These are phyloP conservation scores for Naganishia vishniacii DNA, from an alignment of 768 basidiomycete genomes.

Conservation along the genomic window DNA sequence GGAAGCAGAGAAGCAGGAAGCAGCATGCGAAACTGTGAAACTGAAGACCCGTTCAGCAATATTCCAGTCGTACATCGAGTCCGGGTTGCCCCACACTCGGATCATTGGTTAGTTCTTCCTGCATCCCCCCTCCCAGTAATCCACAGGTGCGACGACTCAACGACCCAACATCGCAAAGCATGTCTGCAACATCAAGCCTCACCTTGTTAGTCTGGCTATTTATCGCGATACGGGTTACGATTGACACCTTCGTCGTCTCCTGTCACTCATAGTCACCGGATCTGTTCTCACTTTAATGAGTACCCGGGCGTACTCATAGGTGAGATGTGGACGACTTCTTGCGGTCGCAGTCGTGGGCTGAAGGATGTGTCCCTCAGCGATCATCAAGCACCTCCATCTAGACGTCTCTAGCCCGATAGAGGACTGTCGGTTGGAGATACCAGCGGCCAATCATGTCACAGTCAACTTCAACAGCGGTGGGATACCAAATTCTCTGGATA, in stretches of 20 bases:
- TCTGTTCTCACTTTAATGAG: slow-evolving; percentile 12
- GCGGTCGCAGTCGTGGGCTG: too few species aligned
- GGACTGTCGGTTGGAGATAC: background rate
- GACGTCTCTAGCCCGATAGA: background rate
- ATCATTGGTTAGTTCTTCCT: too few species aligned
- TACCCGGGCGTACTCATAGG: slow-evolving; percentile 10
- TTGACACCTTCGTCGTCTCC: too few species aligned
- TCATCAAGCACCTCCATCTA: slow-evolving; percentile 14
- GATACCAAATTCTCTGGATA: background rate
- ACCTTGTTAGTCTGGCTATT: background rate
- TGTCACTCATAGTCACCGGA: background rate
- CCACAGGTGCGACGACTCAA: too few species aligned
- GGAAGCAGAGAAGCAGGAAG: too few species aligned
- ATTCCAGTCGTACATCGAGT: too few species aligned
- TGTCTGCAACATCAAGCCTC: background rate
- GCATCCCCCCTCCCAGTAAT: too few species aligned
- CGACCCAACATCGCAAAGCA: too few species aligned
- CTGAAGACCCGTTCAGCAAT: too few species aligned
- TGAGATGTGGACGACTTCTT: background rate
- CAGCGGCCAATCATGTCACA: slow-evolving; percentile 1
- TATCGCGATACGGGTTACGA: too few species aligned
- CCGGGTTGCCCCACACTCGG: too few species aligned
- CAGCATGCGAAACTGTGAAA: too few species aligned
- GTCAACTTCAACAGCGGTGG: background rate
- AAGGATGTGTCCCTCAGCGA: background rate